These are phyloP conservation scores for Adansonia rubrostipa DNA, from an alignment of 441 rosid species.

Conservation along the genomic window DNA sequence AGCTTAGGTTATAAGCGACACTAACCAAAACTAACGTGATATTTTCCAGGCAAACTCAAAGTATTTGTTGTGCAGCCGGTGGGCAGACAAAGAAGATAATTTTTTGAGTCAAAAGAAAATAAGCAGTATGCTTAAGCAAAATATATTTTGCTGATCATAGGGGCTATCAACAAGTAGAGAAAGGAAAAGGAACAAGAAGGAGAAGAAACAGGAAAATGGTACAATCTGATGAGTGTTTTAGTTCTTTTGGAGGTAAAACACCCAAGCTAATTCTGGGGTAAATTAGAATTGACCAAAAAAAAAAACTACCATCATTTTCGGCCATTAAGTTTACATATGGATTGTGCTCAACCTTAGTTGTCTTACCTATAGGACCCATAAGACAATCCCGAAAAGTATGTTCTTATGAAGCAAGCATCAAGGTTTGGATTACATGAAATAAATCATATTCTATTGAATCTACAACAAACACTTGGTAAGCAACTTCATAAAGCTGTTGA, in stretches of 20 bases:
- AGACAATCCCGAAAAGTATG: neutral
- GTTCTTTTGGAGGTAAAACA: neutral
- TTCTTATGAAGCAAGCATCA: neutral
- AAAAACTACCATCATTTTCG: neutral
- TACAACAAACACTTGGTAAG: neutral
- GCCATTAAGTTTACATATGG: neutral
- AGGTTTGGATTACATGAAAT: neutral
- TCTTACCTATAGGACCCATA: neutral
- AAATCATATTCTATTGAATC: conserved; percentile 3
- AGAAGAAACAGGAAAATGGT: neutral
- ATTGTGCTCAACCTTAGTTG: neutral
- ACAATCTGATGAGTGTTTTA: neutral
- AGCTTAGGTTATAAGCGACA: conserved; percentile 12
- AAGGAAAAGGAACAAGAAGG: neutral
- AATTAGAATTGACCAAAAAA: neutral
- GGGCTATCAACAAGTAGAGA: neutral
- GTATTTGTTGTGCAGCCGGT: neutral
- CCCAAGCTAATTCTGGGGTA: neutral
- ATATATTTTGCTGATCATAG: neutral
- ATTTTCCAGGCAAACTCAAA: neutral
- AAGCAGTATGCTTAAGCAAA: neutral
- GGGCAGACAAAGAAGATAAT: neutral
- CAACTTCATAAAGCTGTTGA: neutral
- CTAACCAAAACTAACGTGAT: neutral
- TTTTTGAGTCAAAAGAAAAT: conserved; percentile 10